Evolutionary conservation across 352 stramenopile species (phyloP), one percentile per base, ranked within the genome.

Genomic region (Achlya hypogyna): DNA sequence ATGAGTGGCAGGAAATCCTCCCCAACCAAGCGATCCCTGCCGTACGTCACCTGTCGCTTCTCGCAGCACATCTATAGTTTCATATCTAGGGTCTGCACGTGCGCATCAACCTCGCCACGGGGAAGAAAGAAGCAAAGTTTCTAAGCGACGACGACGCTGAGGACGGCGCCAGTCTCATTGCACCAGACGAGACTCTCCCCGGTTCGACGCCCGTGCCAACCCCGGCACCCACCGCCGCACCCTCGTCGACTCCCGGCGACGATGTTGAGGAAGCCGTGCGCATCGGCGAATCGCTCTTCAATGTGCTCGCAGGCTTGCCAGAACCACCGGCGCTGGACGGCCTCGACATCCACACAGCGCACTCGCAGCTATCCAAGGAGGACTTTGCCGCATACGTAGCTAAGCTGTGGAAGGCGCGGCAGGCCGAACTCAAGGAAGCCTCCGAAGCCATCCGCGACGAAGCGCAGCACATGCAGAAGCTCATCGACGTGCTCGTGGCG

Each of bases 241-340:
- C n/a, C n/a, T 45, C 6, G 38, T 45, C 38, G 38, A 10, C 2
- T 3, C 38, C 38, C 38, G 12, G 38, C 14, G 38, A 45, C 38
- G 38, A 45, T n/a, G 63, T 69, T n/a, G 52, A 69, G 25, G 80
- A 91, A 34, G 81, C 80, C 1, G 77, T 88, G 54, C 89, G 82
- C 79, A 92, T 92, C 68, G 79, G 89, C 42, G 85, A 94, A n/a
- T 92, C 91, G 66, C 91, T 94, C 32, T 91, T 87, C 54, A 84
- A 94, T 49, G 77, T 87, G 53, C 69, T 94, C 6, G 74, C 89
- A 53, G 78, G 78, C n/a, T 72, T 94, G 32, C 85, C 85, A 3
- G 78, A 91, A 51, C 85, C 85, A 0, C 85, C 85, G 0, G 74
- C 77, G 54, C 70, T 94, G 22, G 78, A 88, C 40, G 83, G 81